Percentiles rank a stretch among this genome's conserved stretches.
These are phyloP conservation scores for Mycena chlorophos DNA, from an alignment of 768 basidiomycete genomes.

Conservation along the genomic window DNA sequence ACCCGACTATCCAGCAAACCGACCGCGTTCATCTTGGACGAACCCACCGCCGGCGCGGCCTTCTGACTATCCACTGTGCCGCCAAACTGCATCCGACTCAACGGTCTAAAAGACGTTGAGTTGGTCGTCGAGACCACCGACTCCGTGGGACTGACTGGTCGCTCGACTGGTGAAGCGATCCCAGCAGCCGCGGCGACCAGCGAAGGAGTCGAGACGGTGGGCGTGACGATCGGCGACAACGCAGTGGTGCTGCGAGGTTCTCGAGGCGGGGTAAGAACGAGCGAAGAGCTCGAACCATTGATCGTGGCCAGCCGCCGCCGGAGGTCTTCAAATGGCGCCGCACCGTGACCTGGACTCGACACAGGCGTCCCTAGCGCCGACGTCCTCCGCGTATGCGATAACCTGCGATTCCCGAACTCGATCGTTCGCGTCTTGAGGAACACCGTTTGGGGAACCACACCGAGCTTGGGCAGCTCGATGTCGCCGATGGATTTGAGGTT, in stretches of 20 bases:
- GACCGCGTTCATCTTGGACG: constrained; percentile 78
- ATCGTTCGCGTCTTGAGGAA: constrained; percentile 67
- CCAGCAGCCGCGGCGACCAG: constrained; percentile 28
- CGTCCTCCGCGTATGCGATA: constrained; percentile 40
- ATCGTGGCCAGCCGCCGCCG: constrained; percentile 73
- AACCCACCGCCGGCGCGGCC: constrained; percentile 86
- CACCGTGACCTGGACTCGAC: constrained; percentile 52
- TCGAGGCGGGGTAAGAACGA: constrained; percentile 48
- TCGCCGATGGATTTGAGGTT: constrained; percentile 64
- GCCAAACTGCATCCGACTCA: constrained; percentile 68
- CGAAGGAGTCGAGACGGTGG: constrained; percentile 32
- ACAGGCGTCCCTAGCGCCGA: constrained; percentile 44
- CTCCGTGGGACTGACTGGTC: constrained; percentile 80
- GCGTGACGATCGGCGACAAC: constrained; percentile 37
- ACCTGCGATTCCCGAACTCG: constrained; percentile 40
- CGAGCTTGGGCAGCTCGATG: constrained; percentile 82
- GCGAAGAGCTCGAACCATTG: constrained; percentile 69
- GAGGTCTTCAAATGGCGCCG: constrained; percentile 75
- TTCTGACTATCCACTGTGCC: constrained; percentile 71
- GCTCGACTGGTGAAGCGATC: constrained; percentile 42
- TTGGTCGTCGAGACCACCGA: constrained; percentile 75
- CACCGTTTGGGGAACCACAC: constrained; percentile 87
- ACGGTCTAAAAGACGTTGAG: constrained; percentile 56
- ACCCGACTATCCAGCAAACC: constrained; percentile 81
- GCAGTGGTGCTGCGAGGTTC: constrained; percentile 40